Conservation (phyloP, 306 rosid species). For the Vicia villosa region DNA sequence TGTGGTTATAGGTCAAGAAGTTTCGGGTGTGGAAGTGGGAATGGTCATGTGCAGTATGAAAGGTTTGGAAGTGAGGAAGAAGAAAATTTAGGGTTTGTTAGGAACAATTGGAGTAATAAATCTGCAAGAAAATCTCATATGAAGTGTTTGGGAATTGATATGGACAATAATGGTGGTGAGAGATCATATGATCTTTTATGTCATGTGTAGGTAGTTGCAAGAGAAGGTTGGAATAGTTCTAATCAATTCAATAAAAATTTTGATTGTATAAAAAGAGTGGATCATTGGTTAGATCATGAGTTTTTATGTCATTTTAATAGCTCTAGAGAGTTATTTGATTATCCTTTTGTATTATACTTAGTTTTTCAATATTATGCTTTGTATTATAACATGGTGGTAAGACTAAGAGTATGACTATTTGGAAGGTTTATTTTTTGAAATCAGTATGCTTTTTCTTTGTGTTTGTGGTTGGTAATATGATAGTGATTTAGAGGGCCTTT, state of each 20-base stretch:
- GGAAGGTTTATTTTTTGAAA: too few species aligned
- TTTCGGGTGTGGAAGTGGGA: conserved; percentile 37
- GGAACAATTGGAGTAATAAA: conserved; percentile 19
- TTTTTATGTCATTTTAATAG: not conserved
- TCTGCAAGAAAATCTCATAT: conserved; percentile 9
- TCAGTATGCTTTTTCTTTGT: too few species aligned
- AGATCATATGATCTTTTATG: conserved; percentile 17
- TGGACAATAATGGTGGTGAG: conserved; percentile 10
- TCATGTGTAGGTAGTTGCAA: not conserved
- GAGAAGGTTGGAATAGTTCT: not conserved
- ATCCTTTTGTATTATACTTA: too few species aligned
- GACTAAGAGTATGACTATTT: too few species aligned
- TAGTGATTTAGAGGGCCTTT: too few species aligned
- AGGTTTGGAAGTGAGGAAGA: conserved; percentile 37
- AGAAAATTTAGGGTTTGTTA: conserved; percentile 36
- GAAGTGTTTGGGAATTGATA: not conserved
- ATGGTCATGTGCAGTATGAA: conserved; percentile 22
- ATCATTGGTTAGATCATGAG: not conserved
- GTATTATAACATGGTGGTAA: too few species aligned
- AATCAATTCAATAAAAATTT: not conserved
- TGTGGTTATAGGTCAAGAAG: conserved; percentile 57
- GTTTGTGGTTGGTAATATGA: too few species aligned
- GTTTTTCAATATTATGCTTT: not conserved
- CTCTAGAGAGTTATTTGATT: not conserved
- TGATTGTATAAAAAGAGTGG: not conserved